Percentiles rank a stretch among this genome's conserved stretches.
Evolutionary conservation across 805 yeast species (phyloP).

Genomic region (Spathaspora girioi): DNA sequence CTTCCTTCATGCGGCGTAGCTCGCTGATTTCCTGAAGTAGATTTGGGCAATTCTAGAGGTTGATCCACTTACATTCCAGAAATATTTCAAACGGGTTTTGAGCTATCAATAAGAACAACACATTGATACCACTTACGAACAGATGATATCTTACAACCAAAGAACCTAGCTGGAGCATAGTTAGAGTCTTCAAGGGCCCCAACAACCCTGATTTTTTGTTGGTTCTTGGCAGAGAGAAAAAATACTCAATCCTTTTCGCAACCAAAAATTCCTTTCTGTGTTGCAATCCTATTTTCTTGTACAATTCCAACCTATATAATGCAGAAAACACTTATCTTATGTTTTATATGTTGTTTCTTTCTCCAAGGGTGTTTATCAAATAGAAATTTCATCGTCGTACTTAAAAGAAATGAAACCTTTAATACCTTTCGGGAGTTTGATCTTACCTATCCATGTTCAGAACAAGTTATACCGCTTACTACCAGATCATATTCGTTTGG

Average conservation of each 20-base stretch:
- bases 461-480: constrained; percentile 46
- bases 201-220: no score
- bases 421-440: constrained; percentile 47
- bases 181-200: no score
- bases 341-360: background rate
- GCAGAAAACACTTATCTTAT: background rate
- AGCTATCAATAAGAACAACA: no score
- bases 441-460: constrained; percentile 24
- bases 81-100: no score
- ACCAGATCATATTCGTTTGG: constrained; percentile 62
- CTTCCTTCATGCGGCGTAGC: no score
- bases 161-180: no score
- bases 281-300: background rate
- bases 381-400: constrained; percentile 44
- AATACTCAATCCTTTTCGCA: background rate
- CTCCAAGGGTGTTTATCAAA: background rate
- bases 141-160: no score
- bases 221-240: no score
- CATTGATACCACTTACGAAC: no score
- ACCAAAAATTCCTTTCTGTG: background rate
- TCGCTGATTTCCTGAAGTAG: no score
- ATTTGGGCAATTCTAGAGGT: no score
- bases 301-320: background rate
- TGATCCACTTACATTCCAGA: no score
- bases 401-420: constrained; percentile 47